Evolutionary conservation across 768 basidiomycete species (phyloP).

Genomic region (Boletus rex-veris): DNA sequence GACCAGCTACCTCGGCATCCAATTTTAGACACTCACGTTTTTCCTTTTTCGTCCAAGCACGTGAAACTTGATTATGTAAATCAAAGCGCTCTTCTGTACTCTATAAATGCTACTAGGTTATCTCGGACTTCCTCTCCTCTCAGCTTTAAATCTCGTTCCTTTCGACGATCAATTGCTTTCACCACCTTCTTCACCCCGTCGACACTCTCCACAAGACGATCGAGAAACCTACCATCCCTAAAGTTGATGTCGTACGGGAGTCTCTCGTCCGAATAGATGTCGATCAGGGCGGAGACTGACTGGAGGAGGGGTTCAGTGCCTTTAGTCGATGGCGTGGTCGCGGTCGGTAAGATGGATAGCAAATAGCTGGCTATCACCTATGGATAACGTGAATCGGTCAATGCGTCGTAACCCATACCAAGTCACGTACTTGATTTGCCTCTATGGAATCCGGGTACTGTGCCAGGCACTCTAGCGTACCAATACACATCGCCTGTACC

Average conservation of each 20-base stretch:
- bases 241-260: constrained; percentile 81
- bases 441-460: constrained; percentile 60
- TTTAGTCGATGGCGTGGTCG: constrained; percentile 36
- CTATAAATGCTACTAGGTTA: constrained; percentile 71
- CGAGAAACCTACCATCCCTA: constrained; percentile 55
- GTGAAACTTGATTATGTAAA: constrained; percentile 15
- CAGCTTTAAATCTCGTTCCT: constrained; percentile 57
- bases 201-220: constrained; percentile 52
- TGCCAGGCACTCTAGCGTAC: constrained; percentile 82
- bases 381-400: neutral
- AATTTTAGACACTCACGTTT: neutral
- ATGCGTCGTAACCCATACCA: neutral
- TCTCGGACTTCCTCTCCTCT: constrained; percentile 75
- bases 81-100: constrained; percentile 61
- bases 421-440: constrained; percentile 43
- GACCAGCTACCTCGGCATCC: constrained; percentile 17
- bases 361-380: constrained; percentile 66
- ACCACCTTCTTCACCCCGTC: constrained; percentile 62
- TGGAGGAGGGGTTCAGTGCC: constrained; percentile 74
- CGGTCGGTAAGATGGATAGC: constrained; percentile 56
- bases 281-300: constrained; percentile 77
- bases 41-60: neutral
- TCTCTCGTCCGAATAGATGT: constrained; percentile 89
- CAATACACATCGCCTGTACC: constrained; percentile 74
- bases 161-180: constrained; percentile 62